phyloP scores from a whole-genome alignment of 2,329 filamentous ascomycete species.

The Tolypocladium nubicola region DNA sequence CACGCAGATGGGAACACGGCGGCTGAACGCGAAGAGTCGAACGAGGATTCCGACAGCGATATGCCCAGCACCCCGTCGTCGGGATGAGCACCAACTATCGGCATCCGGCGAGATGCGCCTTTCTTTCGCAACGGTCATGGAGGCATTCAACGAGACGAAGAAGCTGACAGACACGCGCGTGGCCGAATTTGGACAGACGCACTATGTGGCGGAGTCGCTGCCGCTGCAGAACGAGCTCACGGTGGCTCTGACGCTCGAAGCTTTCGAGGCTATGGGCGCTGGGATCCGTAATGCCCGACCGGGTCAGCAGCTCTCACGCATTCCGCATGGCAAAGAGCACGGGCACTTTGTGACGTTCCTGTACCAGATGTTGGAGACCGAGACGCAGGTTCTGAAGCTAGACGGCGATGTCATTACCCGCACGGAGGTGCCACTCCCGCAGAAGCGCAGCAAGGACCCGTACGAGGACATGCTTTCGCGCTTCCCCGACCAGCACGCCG shows the following conservation, averaged over 20 bases:
- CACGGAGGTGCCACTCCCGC: conserved; percentile 2
- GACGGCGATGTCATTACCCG: conserved; percentile 1
- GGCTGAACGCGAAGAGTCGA: background rate
- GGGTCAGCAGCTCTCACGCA: background rate
- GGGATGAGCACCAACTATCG: background rate
- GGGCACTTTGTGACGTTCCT: background rate
- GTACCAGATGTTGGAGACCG: conserved; percentile 3
- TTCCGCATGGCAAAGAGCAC: background rate
- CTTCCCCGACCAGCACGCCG: background rate
- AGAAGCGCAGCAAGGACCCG: background rate
- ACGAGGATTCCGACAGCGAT: background rate
- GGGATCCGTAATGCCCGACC: background rate
- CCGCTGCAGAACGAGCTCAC: background rate
- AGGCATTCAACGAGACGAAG: background rate
- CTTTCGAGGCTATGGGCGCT: background rate
- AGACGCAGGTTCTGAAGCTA: conserved; percentile 2
- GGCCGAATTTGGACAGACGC: background rate
- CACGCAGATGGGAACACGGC: background rate
- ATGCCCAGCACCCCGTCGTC: background rate
- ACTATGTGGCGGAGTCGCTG: background rate
- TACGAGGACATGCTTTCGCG: background rate
- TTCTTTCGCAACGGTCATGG: background rate
- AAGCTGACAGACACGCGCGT: background rate
- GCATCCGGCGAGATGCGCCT: background rate
- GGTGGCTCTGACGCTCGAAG: background rate